These are phyloP conservation scores for Syzygium aqueum DNA, from an alignment of 345 rosid genomes.

Conservation along the genomic window DNA sequence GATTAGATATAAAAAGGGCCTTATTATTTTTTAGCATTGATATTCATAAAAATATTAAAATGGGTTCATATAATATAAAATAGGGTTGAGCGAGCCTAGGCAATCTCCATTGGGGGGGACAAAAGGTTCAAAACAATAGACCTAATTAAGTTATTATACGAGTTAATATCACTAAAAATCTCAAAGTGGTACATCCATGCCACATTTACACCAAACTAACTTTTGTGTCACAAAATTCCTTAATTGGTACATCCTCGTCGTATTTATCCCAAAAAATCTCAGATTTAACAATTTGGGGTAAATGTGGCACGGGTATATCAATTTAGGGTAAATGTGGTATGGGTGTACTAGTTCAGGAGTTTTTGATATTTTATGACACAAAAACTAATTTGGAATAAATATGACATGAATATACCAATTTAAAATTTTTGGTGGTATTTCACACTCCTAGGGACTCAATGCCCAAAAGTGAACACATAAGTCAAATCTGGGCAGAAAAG, in stretches of 20 bases:
- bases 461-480: not conserved
- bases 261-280: not conserved
- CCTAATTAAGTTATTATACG: not conserved
- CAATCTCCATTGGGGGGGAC: not conserved
- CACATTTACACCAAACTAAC: not conserved
- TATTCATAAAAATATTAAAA: not conserved
- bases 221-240: not conserved
- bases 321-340: not conserved
- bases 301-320: not conserved
- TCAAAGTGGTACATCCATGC: not conserved
- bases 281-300: not conserved
- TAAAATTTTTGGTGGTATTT: not conserved
- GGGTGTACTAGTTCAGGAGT: not conserved
- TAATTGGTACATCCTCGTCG: rapidly evolving
- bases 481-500: not conserved
- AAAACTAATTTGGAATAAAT: not conserved
- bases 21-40: not conserved
- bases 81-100: not conserved
- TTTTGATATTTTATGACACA: not conserved
- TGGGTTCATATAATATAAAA: not conserved
- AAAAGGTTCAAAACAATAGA: not conserved
- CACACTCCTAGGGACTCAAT: not conserved
- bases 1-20: not conserved
- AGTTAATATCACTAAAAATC: not conserved
- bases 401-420: not conserved